A percentile compares a stretch with the other conserved stretches of the same genome.
These are phyloP conservation scores for Ceratobasidium theobromae DNA, from an alignment of 1,284 basidiomycete genomes.

Conservation along the genomic window DNA sequence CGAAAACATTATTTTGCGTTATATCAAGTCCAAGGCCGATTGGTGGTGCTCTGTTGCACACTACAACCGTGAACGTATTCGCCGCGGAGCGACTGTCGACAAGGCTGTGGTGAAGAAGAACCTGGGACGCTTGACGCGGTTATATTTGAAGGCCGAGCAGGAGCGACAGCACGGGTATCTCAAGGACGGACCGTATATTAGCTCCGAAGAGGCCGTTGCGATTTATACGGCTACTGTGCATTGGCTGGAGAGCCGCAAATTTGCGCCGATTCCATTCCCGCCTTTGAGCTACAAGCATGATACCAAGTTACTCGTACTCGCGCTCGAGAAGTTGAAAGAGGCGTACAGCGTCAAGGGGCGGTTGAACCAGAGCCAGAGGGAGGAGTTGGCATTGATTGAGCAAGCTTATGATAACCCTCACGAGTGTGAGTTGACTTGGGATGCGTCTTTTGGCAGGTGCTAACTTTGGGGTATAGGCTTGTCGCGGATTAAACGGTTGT, in stretches of 20 bases:
- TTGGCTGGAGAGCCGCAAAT: conserved; percentile 95
- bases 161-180: conserved; percentile 96
- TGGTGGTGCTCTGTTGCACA: conserved; percentile 98
- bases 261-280: conserved; percentile 95
- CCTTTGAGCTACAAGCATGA: conserved; percentile 98
- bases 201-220: conserved; percentile 94
- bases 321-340: conserved; percentile 95
- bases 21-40: conserved; percentile 99
- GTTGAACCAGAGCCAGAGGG: conserved; percentile 93
- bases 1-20: conserved; percentile 98
- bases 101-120: conserved; percentile 99
- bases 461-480: conserved; percentile 54
- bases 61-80: conserved; percentile 92
- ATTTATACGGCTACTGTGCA: conserved; percentile 97
- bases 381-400: conserved; percentile 93
- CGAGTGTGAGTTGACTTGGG: conserved; percentile 59
- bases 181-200: conserved; percentile 97
- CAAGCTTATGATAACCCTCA: conserved; percentile 96
- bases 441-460: conserved; percentile 1
- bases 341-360: conserved; percentile 98
- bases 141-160: conserved; percentile 97
- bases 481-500: conserved; percentile 92
- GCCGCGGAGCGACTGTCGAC: conserved; percentile 97
- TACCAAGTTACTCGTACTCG: conserved; percentile 91
- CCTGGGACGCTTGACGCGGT: conserved; percentile 83